Conservation (phyloP, 805 yeast species). For the Wickerhamiella hasegawae region DNA sequence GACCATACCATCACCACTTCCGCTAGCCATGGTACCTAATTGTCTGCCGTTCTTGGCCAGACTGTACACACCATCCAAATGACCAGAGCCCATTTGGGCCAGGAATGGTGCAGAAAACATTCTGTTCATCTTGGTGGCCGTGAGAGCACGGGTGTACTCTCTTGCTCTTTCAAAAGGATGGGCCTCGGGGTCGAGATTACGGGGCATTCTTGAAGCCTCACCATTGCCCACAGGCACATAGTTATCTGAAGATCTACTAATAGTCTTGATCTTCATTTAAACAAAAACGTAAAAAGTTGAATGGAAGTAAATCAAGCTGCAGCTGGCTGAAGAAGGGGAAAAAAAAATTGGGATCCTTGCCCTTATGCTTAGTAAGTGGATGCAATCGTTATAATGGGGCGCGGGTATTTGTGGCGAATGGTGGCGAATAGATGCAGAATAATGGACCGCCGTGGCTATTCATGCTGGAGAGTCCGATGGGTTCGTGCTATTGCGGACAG, state of each 20-base stretch:
- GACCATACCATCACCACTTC: constrained; percentile 88
- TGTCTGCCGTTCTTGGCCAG: constrained; percentile 63
- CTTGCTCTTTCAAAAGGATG: constrained; percentile 97
- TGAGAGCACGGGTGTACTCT: constrained; percentile 86
- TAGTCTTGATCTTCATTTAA: constrained; percentile 70
- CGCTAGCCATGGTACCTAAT: constrained; percentile 68
- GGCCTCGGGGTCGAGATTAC: constrained; percentile 82
- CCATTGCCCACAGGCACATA: constrained; percentile 86
- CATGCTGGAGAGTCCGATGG: no score
- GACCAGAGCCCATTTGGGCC: constrained; percentile 90
- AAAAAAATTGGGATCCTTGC: no score
- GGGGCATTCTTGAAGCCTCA: constrained; percentile 72
- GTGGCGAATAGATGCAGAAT: no score
- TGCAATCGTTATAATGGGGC: no score
- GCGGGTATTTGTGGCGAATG: no score
- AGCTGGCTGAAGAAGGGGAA: no score
- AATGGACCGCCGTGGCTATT: no score
- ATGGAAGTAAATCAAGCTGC: no score
- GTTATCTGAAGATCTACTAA: constrained; percentile 75
- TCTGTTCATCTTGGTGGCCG: constrained; percentile 88
- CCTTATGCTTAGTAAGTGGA: no score
- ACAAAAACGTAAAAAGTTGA: no score
- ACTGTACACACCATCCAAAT: constrained; percentile 82
- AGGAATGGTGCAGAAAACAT: constrained; percentile 97
- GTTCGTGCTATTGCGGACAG: no score